Evolutionary conservation across 257 asterid species (phyloP), one percentile per base, ranked within the genome.

Genomic region (Solanum bulbocastanum): DNA sequence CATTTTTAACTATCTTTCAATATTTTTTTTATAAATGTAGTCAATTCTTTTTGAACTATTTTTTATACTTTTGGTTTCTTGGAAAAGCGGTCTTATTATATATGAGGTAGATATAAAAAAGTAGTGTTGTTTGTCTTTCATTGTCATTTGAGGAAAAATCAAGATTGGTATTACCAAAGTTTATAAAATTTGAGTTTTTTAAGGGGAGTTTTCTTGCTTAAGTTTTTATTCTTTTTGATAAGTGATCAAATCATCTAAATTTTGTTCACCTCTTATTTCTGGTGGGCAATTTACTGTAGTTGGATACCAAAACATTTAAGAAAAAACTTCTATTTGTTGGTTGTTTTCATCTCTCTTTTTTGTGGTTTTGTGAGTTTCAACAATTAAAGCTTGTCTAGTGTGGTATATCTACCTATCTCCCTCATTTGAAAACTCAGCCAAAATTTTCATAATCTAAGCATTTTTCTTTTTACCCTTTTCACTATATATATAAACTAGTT

Each of bases 341-440:
- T 88, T 89, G 79, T 90, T 88, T 90, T 56, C 89, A 66, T 87
- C 83, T 68, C 89, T 75, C 85, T 40, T 72, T 86, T 68, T 84
- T 71, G 72, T 83, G 94, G 93, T 87, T 95, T 92, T 93, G 96
- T 88, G 94, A 91, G 96, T 90, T 91, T 96, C 96, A 88, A 90
- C 91, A 83, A 91, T 90, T 82, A 76, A 87, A 88, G 91, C 86
- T 90, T 92, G 98, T 92, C 94, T 95, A 94, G 90, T 93, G 81
- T 84, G 90, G 79, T 72, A 58, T 87, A 92, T 93, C 91, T 83
- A 75, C 88, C 83, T 71, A 83, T 84, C 90, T 86, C 92, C 91
- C 87, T 35, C 65, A 25, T 78, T 78, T 42, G 65, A 78, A 78
- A 78, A 78, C 84, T 78, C 27, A 46, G 39, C 68, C 83, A 56